Percentiles rank a stretch among this genome's conserved stretches.
Evolutionary conservation across 192 early-diverging fungal species (phyloP).

Genomic region (Coemansia sp.): DNA sequence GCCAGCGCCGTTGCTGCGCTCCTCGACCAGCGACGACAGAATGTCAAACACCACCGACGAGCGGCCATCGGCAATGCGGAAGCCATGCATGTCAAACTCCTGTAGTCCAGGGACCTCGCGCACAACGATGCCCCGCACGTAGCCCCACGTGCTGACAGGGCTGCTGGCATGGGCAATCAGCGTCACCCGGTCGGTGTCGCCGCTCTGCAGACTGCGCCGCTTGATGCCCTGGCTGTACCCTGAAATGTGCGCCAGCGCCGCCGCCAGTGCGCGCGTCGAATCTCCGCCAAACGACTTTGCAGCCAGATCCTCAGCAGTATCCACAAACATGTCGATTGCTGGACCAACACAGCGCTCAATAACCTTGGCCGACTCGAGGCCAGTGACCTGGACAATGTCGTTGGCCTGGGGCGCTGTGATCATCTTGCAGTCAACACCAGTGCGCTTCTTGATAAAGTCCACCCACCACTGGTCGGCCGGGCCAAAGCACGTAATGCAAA

Average conservation of each 20-base stretch:
- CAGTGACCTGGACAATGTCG: slow-evolving; percentile 84
- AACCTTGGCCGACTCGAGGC: slow-evolving; percentile 70
- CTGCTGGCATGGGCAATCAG: slow-evolving; percentile 64
- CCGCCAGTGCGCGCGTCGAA: slow-evolving; percentile 73
- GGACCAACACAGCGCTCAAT: slow-evolving; percentile 68
- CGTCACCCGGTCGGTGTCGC: slow-evolving; percentile 79
- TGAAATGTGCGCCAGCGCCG: slow-evolving; percentile 86
- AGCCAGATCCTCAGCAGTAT: slow-evolving; percentile 73
- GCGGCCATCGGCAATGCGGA: slow-evolving; percentile 83
- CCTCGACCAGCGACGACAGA: slow-evolving; percentile 65
- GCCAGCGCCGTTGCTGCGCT: slow-evolving; percentile 49
- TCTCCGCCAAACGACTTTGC: slow-evolving; percentile 65
- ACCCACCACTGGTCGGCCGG: slow-evolving; percentile 81
- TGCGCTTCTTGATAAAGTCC: slow-evolving; percentile 69
- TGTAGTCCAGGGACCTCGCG: slow-evolving; percentile 68
- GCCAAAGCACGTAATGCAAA: slow-evolving; percentile 94
- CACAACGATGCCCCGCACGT: slow-evolving; percentile 75
- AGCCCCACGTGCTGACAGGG: slow-evolving; percentile 78
- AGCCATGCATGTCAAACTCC: slow-evolving; percentile 73
- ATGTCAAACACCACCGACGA: slow-evolving; percentile 88
- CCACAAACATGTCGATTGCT: slow-evolving; percentile 77
- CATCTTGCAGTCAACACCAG: slow-evolving; percentile 79
- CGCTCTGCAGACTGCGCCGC: slow-evolving; percentile 78
- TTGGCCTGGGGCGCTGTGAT: slow-evolving; percentile 84
- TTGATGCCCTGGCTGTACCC: slow-evolving; percentile 83